Percentiles rank a stretch among this genome's conserved stretches.
Evolutionary conservation across 495 filamentous ascomycete genomes (phyloP).

Genomic region (Xylaria sp.): DNA sequence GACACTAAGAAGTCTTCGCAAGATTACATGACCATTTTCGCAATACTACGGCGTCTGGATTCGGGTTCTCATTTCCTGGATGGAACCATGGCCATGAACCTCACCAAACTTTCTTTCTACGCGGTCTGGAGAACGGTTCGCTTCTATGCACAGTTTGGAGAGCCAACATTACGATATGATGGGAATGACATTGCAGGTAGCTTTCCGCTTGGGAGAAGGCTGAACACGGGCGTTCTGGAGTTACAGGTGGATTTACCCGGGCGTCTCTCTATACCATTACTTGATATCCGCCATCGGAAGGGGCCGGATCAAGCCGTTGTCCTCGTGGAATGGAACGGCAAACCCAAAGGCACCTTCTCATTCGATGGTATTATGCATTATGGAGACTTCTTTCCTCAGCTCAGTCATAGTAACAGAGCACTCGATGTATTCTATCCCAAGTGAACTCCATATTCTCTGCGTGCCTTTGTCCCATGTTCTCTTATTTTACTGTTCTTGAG

Average conservation of each 20-base stretch:
- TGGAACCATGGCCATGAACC: constrained; percentile 36
- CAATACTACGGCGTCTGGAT: constrained; percentile 45
- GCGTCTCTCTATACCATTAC: constrained; percentile 27
- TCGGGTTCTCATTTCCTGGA: constrained; percentile 40
- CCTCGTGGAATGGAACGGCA: background rate
- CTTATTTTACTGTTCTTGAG: background rate
- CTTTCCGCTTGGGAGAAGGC: background rate
- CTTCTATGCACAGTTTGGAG: constrained; percentile 23
- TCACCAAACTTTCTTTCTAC: constrained; percentile 15
- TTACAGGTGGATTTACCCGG: constrained; percentile 18
- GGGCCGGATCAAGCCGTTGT: background rate
- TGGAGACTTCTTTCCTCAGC: constrained; percentile 13
- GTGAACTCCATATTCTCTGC: background rate
- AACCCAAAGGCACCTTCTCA: background rate
- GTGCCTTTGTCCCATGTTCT: background rate
- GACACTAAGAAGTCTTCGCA: constrained; percentile 38
- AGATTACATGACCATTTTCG: constrained; percentile 44
- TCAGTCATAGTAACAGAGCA: constrained; percentile 23
- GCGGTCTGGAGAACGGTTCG: background rate
- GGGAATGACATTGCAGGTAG: constrained; percentile 15
- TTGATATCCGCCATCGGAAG: constrained; percentile 19
- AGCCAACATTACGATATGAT: constrained; percentile 21
- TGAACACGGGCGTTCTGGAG: constrained; percentile 20
- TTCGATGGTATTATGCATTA: constrained; percentile 18
- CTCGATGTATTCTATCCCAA: background rate